These are phyloP conservation scores for Entrophospora sp. DNA, from an alignment of 192 early-diverging fungal genomes.

Conservation along the genomic window DNA sequence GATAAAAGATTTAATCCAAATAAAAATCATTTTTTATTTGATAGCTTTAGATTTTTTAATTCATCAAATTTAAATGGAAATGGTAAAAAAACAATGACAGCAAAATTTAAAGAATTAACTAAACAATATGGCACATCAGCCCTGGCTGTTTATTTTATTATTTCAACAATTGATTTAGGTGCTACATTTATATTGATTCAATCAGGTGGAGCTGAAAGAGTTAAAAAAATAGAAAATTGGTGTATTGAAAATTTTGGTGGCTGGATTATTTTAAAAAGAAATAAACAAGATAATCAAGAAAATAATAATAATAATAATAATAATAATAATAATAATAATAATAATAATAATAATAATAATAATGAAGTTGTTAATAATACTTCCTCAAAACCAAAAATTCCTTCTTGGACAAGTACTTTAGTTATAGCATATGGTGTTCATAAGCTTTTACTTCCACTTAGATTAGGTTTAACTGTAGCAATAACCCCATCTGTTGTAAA, in stretches of 20 bases:
- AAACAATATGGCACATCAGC: slow-evolving; percentile 44
- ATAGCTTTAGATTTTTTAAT: too few relatives aligned
- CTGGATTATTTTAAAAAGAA: slow-evolving; percentile 24
- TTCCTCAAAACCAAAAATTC: slow-evolving; percentile 16
- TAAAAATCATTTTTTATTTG: too few relatives aligned
- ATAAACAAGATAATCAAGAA: neutral
- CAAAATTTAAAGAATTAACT: slow-evolving; percentile 30
- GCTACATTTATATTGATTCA: slow-evolving; percentile 39
- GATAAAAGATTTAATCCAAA: too few relatives aligned
- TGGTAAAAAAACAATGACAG: too few relatives aligned
- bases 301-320: neutral
- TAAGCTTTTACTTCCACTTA: slow-evolving; percentile 44
- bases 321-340: neutral
- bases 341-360: slow-evolving; percentile 19
- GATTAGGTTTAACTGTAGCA: slow-evolving; percentile 44
- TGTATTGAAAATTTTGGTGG: slow-evolving; percentile 24
- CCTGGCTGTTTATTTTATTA: slow-evolving; percentile 37
- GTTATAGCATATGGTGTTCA: slow-evolving; percentile 57
- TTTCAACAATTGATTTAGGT: slow-evolving; percentile 39
- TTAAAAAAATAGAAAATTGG: slow-evolving; percentile 39
- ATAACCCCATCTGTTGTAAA: slow-evolving; percentile 42
- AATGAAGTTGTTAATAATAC: slow-evolving; percentile 23
- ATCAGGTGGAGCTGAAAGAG: slow-evolving; percentile 37
- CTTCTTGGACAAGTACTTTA: slow-evolving; percentile 39
- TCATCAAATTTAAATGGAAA: too few relatives aligned